Percentiles rank a stretch among this genome's conserved stretches.
Conservation (phyloP, 164 flowering plant genomes). For the Macadamia tetraphylla region DNA sequence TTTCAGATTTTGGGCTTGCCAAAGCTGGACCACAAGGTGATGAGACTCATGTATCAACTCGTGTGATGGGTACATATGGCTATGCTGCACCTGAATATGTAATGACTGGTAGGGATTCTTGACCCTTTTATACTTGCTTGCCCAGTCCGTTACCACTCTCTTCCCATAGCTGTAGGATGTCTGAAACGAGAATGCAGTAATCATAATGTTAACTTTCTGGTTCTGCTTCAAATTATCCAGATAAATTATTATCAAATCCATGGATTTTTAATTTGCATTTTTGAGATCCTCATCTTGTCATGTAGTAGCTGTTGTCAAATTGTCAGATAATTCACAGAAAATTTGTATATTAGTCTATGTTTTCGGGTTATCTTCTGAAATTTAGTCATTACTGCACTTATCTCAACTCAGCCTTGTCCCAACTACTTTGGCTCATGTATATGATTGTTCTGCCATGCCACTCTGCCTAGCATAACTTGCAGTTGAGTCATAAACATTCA, state of each 20-base stretch:
- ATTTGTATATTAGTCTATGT: too few relatives aligned
- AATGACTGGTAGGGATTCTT: constrained; percentile 70
- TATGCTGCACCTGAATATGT: constrained; percentile 98
- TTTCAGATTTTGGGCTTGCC: constrained; percentile 96
- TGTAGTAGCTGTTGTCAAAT: too few relatives aligned
- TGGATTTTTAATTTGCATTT: too few relatives aligned
- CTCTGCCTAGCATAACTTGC: too few relatives aligned
- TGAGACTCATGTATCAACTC: constrained; percentile 92
- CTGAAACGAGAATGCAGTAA: neutral
- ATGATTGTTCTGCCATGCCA: too few relatives aligned
- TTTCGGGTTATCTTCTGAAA: too few relatives aligned
- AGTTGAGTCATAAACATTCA: neutral
- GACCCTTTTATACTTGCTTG: neutral
- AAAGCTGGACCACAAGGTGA: constrained; percentile 98
- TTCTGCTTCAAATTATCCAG: neutral
- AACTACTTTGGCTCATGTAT: too few relatives aligned
- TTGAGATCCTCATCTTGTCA: too few relatives aligned
- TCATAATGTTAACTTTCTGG: neutral
- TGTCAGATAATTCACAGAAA: too few relatives aligned
- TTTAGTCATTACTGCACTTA: too few relatives aligned
- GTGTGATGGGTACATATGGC: constrained; percentile 97
- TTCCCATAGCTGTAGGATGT: neutral
- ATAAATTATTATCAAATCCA: too few relatives aligned
- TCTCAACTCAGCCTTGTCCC: too few relatives aligned
- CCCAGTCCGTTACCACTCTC: neutral